A percentile compares a stretch with the other conserved stretches of the same genome.
These are phyloP conservation scores for Monosporascus ibericus DNA, from an alignment of 2,329 filamentous ascomycete species.

Conservation along the genomic window DNA sequence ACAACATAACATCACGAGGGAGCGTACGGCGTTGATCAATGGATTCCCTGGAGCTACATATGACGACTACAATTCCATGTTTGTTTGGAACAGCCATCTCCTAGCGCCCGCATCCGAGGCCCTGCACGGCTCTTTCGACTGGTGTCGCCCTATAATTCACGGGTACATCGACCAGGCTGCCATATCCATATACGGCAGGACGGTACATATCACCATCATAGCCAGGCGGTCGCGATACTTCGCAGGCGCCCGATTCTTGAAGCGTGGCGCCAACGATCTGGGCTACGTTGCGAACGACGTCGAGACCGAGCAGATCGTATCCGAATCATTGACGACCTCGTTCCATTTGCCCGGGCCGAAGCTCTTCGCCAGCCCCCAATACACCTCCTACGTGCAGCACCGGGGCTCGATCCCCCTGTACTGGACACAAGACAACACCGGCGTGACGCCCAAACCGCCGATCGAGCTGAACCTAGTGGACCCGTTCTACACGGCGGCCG, in stretches of 20 bases:
- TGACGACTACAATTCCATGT: conserved; percentile 84
- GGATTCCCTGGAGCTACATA: conserved; percentile 54
- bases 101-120: conserved; percentile 65
- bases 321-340: conserved; percentile 87
- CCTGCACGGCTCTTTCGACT: conserved; percentile 81
- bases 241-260: conserved; percentile 88
- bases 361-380: conserved; percentile 82
- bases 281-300: conserved; percentile 98
- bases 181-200: conserved; percentile 78
- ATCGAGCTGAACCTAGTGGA: conserved; percentile 95
- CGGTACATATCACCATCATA: conserved; percentile 88
- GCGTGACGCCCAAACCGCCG: conserved; percentile 91
- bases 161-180: conserved; percentile 92
- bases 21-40: conserved; percentile 64
- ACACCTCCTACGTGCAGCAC: conserved; percentile 95
- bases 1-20: conserved; percentile 83
- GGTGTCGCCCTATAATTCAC: conserved; percentile 93
- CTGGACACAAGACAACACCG: conserved; percentile 95
- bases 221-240: conserved; percentile 89
- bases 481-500: conserved; percentile 90
- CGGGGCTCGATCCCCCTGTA: conserved; percentile 93
- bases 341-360: conserved; percentile 87
- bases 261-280: conserved; percentile 87
- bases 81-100: conserved; percentile 93
- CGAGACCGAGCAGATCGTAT: conserved; percentile 97